Conservation (phyloP, 805 yeast species). For the Yarrowia phangngaensis region DNA sequence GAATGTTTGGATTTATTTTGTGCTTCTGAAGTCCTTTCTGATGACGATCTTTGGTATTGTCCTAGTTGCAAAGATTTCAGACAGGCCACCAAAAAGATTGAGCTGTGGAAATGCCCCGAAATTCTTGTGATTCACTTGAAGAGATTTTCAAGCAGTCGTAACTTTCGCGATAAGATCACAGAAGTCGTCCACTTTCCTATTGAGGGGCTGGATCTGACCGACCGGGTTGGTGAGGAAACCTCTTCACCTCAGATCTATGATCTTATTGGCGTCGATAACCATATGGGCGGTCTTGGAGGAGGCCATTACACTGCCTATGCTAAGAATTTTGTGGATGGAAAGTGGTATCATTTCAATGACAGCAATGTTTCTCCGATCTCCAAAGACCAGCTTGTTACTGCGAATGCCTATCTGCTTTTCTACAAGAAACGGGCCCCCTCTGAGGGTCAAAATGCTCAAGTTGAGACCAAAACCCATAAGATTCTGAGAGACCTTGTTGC, state of each 20-base stretch:
- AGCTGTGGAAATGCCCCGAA: conserved; percentile 92
- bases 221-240: conserved; percentile 47
- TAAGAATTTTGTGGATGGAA: conserved; percentile 65
- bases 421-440: conserved; percentile 52
- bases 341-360: conserved; percentile 92
- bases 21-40: conserved; percentile 77
- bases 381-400: conserved; percentile 52
- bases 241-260: conserved; percentile 57
- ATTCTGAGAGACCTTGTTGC: conserved; percentile 4
- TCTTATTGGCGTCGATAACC: conserved; percentile 89
- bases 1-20: conserved; percentile 76
- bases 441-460: background rate
- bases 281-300: conserved; percentile 93
- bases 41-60: conserved; percentile 91
- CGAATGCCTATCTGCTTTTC: conserved; percentile 83
- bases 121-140: conserved; percentile 84
- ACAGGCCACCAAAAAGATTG: conserved; percentile 86
- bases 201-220: conserved; percentile 67
- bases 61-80: conserved; percentile 84
- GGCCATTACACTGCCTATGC: conserved; percentile 95
- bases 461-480: conserved; percentile 19
- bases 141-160: conserved; percentile 77
- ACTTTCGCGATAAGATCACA: conserved; percentile 85
- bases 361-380: conserved; percentile 54
- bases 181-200: conserved; percentile 84